Evolutionary conservation across 2,329 filamentous ascomycete species (phyloP).

Genomic region (Nemania serpens): DNA sequence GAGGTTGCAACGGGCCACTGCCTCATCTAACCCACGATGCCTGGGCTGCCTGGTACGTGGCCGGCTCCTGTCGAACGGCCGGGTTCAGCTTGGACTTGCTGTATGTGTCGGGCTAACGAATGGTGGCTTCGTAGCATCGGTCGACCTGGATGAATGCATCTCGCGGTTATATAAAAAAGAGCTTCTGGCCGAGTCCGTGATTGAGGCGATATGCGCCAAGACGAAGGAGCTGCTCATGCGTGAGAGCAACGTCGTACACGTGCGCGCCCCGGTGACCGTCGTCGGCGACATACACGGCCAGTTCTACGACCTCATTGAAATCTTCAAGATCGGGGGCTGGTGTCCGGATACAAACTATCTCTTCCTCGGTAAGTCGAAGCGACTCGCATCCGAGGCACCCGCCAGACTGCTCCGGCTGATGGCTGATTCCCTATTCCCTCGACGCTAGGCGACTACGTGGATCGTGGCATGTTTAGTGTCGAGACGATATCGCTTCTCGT

Average conservation of each 20-base stretch:
- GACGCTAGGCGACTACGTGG: conserved; percentile 85
- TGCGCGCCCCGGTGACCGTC: conserved; percentile 91
- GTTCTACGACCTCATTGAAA: conserved; percentile 98
- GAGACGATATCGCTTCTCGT: conserved; percentile 98
- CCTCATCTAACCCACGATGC: conserved; percentile 47
- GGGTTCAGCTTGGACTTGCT: conserved; percentile 1
- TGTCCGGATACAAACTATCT: conserved; percentile 98
- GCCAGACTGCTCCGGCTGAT: conserved; percentile 13
- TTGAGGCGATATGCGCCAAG: conserved; percentile 99
- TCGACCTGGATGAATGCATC: conserved; percentile 99
- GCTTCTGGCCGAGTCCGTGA: conserved; percentile 93
- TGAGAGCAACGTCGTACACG: conserved; percentile 99
- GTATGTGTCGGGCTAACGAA: conserved; percentile 19
- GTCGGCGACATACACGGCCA: conserved; percentile 99
- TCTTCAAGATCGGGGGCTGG: conserved; percentile 96
- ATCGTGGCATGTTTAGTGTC: conserved; percentile 97
- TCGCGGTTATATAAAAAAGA: conserved; percentile 96
- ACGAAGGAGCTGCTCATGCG: conserved; percentile 99
- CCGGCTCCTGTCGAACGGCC: background rate
- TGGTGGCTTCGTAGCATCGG: conserved; percentile 67
- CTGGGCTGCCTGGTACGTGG: conserved; percentile 59
- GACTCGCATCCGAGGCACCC: background rate
- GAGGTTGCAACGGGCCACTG: conserved; percentile 16
- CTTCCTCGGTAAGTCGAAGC: conserved; percentile 73
- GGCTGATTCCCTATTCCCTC: background rate